Percentiles rank a stretch among this genome's conserved stretches.
These are phyloP conservation scores for Parafenestella ontariensis DNA, from an alignment of 2,329 filamentous ascomycete species.

Conservation along the genomic window DNA sequence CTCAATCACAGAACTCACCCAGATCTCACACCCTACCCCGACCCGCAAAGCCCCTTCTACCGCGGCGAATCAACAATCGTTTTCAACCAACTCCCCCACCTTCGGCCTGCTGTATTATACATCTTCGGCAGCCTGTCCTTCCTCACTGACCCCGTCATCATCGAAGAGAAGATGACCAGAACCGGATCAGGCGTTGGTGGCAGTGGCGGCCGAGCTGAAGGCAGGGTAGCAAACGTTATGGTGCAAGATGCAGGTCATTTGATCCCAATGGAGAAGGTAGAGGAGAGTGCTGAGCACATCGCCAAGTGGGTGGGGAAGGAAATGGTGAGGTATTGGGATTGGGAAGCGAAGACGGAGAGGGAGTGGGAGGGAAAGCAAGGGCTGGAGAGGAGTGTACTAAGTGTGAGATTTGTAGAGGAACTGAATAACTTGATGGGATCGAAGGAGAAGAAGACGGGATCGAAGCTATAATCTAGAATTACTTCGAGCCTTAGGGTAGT, in stretches of 20 bases:
- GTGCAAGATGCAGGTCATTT: conserved; percentile 76
- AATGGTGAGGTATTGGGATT: conserved; percentile 47
- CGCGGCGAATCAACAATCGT: conserved; percentile 68
- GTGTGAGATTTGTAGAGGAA: conserved; percentile 39
- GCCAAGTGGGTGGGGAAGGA: conserved; percentile 50
- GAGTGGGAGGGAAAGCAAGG: conserved; percentile 43
- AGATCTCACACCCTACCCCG: conserved; percentile 46
- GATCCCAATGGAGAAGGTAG: conserved; percentile 81
- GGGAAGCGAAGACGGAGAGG: conserved; percentile 38
- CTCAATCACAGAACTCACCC: conserved; percentile 53
- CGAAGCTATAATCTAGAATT: conserved; percentile 29
- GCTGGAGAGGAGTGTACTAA: conserved; percentile 36
- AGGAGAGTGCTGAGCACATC: conserved; percentile 65
- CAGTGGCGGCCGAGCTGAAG: conserved; percentile 68
- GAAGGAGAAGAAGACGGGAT: conserved; percentile 21
- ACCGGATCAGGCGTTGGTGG: conserved; percentile 73
- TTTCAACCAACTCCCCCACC: conserved; percentile 62
- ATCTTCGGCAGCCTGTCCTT: conserved; percentile 63
- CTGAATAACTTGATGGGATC: conserved; percentile 27
- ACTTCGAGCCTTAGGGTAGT: background rate
- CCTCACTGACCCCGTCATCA: conserved; percentile 60
- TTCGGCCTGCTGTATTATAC: conserved; percentile 73
- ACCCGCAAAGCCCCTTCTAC: conserved; percentile 65
- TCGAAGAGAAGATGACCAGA: conserved; percentile 65
- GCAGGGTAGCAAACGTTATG: conserved; percentile 70